These are phyloP conservation scores for Sarocladium oryzae DNA, from an alignment of 2,329 filamentous ascomycete species.

Conservation along the genomic window DNA sequence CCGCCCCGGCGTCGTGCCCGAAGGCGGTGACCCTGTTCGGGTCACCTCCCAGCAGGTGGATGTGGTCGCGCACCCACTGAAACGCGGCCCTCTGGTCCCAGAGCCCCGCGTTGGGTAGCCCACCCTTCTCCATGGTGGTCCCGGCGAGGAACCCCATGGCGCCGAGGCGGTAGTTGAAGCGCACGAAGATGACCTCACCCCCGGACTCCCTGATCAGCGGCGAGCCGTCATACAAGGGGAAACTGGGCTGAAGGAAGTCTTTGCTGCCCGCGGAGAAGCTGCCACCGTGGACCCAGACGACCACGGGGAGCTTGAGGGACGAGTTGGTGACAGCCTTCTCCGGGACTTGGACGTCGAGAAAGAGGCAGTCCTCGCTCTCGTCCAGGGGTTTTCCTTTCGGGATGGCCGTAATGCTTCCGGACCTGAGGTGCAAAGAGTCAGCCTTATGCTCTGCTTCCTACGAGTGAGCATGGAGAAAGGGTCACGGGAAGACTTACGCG, in stretches of 20 bases:
- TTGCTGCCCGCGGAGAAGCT: conserved; percentile 38
- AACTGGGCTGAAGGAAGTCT: conserved; percentile 23
- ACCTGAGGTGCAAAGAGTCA: neutral
- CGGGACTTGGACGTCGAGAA: conserved; percentile 43
- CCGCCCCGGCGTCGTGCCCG: conserved; percentile 40
- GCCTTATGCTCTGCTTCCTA: conserved; percentile 12
- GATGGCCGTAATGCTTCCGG: neutral
- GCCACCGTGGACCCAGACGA: conserved; percentile 40
- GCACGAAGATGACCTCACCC: conserved; percentile 28
- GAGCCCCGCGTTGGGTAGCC: conserved; percentile 30
- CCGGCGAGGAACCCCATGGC: conserved; percentile 33
- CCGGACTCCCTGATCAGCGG: conserved; percentile 5
- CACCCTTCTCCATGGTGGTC: conserved; percentile 32
- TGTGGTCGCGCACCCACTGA: conserved; percentile 39
- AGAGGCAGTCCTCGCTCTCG: conserved; percentile 41
- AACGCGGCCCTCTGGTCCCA: conserved; percentile 35
- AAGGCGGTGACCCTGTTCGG: conserved; percentile 34
- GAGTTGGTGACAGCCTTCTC: conserved; percentile 30
- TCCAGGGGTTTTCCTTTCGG: conserved; percentile 1
- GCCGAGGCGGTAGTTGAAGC: conserved; percentile 31
- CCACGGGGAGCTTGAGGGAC: conserved; percentile 32
- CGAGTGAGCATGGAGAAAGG: neutral
- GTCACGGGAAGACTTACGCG: neutral
- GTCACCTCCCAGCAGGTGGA: conserved; percentile 38
- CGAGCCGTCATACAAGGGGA: conserved; percentile 30